Base-by-base conservation (phyloP, 768 basidiomycete species). In the Russula olivacea region DNA sequence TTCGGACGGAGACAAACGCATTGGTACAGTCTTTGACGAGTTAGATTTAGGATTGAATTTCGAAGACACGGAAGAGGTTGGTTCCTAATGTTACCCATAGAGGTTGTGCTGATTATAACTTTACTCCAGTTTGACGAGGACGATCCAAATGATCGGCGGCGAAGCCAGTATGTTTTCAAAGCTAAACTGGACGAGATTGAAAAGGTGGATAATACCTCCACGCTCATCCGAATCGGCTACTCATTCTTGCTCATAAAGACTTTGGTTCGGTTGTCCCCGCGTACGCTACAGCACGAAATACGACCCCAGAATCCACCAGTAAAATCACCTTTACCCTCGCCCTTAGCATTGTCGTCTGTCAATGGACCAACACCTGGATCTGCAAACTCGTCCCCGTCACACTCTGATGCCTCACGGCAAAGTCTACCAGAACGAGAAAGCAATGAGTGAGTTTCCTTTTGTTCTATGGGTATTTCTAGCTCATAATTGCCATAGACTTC, bases 131-230 rank as follows among this genome's bases (percentile, higher is more conserved):
- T 81, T 67, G 86, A 89, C 63, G 81, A 83, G 50, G 76, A 83
- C 67, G 89, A 90, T 68, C 86, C 87, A 49, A 78, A 89, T 69
- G 89, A 90, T 73, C 81, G 82, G 62, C 80, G 89, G 47, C 82
- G 81, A 69, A 91, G 89, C 71, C 90, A 91, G 68, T 80, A 84
- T 66, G 74, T 87, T 48, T 83, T 92, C 84, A 84, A 79, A 67
- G 84, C 85, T 19, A 82, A 87, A 71, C 75, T 93, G 25, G 91
- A 93, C 70, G 87, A 88, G 72, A 87, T 93, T 52, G 90, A 93
- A 71, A 81, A 80, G 78, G 89, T 80, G 52, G 34, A 68, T 78
- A 8, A 69, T 47, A 67, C 21, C 45, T 55, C 9, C 25, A 30
- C 43, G 45, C 48, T 51, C 62, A 47, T 4, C 57, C 12, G 14